Percentiles rank a stretch among this genome's conserved stretches.
Conservation (phyloP, 2,329 filamentous ascomycete genomes). For the Ceratocystiopsis sp. region DNA sequence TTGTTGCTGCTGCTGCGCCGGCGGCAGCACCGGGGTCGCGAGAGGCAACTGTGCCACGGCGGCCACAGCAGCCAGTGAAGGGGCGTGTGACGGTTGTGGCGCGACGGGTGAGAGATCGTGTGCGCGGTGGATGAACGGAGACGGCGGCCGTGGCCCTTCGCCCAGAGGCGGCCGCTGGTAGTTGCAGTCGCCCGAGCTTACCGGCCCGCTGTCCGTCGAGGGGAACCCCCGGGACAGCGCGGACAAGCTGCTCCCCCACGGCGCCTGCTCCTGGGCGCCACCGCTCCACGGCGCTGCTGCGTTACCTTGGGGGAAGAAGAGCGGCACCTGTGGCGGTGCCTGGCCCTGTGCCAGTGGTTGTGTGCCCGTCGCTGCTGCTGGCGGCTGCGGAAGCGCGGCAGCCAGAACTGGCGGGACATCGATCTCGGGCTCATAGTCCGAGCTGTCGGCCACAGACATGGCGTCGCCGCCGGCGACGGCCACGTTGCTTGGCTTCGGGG, state of each 20-base stretch:
- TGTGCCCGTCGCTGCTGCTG: neutral
- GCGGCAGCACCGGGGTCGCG: slow-evolving; percentile 6
- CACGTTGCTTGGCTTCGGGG: slow-evolving; percentile 22
- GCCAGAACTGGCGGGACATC: slow-evolving; percentile 2
- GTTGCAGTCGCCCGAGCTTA: too few species aligned
- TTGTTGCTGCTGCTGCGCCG: neutral
- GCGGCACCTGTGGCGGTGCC: neutral
- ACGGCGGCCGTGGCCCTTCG: slow-evolving; percentile 18
- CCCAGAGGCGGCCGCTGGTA: too few species aligned
- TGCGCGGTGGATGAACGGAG: slow-evolving; percentile 42
- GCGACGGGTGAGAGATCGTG: slow-evolving; percentile 59
- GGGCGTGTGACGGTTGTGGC: slow-evolving; percentile 56
- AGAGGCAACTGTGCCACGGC: slow-evolving; percentile 14
- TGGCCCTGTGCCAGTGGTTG: neutral
- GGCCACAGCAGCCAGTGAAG: slow-evolving; percentile 38
- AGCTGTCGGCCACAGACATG: slow-evolving; percentile 20
- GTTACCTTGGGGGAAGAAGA: too few species aligned
- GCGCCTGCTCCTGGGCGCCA: neutral
- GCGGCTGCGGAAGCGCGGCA: neutral
- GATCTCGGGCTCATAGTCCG: slow-evolving; percentile 18
- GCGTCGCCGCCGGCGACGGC: slow-evolving; percentile 13
- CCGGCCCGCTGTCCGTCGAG: neutral
- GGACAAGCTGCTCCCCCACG: neutral
- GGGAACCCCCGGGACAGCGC: neutral
- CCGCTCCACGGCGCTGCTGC: too few species aligned